Percentiles rank a stretch among this genome's conserved stretches.
phyloP scores from a whole-genome alignment of 129 eudicot species.

The Erigeron canadensis region DNA sequence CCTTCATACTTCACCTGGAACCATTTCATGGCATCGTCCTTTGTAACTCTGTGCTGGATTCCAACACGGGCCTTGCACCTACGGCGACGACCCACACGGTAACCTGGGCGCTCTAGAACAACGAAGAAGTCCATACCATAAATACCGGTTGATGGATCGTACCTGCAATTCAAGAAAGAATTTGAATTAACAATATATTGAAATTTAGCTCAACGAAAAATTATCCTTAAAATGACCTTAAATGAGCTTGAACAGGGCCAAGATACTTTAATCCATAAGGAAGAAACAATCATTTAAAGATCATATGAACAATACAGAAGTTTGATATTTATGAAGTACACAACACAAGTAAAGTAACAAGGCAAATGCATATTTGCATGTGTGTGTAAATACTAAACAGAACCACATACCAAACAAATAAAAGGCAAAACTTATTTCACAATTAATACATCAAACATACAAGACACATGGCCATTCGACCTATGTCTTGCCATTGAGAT shows the following conservation, averaged over 20 bases:
- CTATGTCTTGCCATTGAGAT: too few relatives aligned
- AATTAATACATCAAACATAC: too few relatives aligned
- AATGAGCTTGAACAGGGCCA: background rate
- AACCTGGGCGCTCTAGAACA: conserved; percentile 48
- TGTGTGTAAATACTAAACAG: too few relatives aligned
- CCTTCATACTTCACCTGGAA: conserved; percentile 51
- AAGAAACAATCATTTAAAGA: background rate
- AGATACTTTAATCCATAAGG: background rate
- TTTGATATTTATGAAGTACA: too few relatives aligned
- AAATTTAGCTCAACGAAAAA: background rate
- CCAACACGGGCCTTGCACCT: conserved; percentile 55
- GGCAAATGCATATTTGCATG: too few relatives aligned
- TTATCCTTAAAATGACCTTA: background rate
- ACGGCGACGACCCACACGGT: conserved; percentile 53
- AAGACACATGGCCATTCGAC: too few relatives aligned
- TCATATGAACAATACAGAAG: background rate
- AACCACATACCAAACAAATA: too few relatives aligned
- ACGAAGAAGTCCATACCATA: conserved; percentile 54
- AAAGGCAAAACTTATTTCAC: too few relatives aligned
- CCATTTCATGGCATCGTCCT: conserved; percentile 50
- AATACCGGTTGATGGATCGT: conserved; percentile 49
- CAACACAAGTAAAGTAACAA: too few relatives aligned
- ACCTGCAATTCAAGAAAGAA: conserved; percentile 12
- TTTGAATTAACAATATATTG: background rate
- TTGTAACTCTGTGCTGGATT: conserved; percentile 48